Base-by-base conservation (phyloP, 306 rosid genomes). In the Sindora glabra region DNA sequence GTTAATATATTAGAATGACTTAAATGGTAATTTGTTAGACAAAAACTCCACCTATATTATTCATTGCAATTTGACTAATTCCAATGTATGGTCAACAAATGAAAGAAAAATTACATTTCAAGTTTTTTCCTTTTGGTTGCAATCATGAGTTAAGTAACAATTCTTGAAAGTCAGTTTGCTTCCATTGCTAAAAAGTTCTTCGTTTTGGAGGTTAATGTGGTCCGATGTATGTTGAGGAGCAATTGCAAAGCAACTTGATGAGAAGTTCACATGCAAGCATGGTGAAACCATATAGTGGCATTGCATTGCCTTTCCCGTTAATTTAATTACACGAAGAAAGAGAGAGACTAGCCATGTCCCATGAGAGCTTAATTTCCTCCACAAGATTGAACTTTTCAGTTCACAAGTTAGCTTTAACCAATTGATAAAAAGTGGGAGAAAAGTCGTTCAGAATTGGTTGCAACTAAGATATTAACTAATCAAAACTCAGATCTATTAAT, bases 371-470 rank as follows among this genome's bases (percentile, higher is more conserved):
- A n/a, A 24, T 55, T 69, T 65, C 67, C 49, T 26, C 77, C 71
- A 64, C 83, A 71, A 41, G 41, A 30, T 47, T 67, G 5, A 6
- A 29, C 8, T 4, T 4, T 4, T 6, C 8, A 29, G 8, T 4
- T 83, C 89, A 83, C 89, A 81, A 65, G 80, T 36, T n/a, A 76
- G 38, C 62, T 48, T n/a, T 47, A 24, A 62, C 39, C 56, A 63
- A 50, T 44, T 63, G 33, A 19, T n/a, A 27, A 59, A 36, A 74
- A 37, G 44, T 14, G 42, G 17, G 17, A 8, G 42, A 50, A 45
- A 62, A 52, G 75, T 18, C 38, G 40, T 49, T 54, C n/a, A 42
- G 30, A 64, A 59, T 36, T 71, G 6, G 55, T 50, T 58, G 51
- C 60, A 22, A 48, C 36, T 12, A 57, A 57, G 36, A 42, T 56